These are phyloP conservation scores for Aspergillus wentii DNA, from an alignment of 495 filamentous ascomycete genomes.

Conservation along the genomic window DNA sequence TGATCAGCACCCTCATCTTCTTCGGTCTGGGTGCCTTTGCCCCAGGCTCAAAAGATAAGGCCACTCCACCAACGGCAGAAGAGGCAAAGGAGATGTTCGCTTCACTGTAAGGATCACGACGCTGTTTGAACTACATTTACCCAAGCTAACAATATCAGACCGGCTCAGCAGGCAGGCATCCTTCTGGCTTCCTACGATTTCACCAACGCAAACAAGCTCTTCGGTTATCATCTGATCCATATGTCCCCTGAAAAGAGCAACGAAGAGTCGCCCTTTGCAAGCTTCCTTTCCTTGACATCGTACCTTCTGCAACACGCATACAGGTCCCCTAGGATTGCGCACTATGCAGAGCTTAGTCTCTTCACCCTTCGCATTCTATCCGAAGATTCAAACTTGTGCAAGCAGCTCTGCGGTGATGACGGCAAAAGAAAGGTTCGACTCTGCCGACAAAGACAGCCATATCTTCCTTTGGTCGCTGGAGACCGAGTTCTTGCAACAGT, in stretches of 20 bases:
- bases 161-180: conserved; percentile 69
- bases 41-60: conserved; percentile 54
- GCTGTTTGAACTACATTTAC: not conserved
- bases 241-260: conserved; percentile 55
- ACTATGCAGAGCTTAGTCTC: conserved; percentile 79
- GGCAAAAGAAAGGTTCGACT: conserved; percentile 70
- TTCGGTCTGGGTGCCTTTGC: conserved; percentile 78
- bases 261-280: conserved; percentile 70
- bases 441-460: conserved; percentile 85
- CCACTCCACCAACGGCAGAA: conserved; percentile 55
- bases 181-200: conserved; percentile 91
- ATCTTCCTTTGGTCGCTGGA: conserved; percentile 67
- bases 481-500: conserved; percentile 68
- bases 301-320: conserved; percentile 94
- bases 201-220: conserved; percentile 89
- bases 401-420: conserved; percentile 79
- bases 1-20: conserved; percentile 74
- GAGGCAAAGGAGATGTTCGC: conserved; percentile 75
- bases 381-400: conserved; percentile 81
- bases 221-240: conserved; percentile 78
- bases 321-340: conserved; percentile 66
- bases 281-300: conserved; percentile 83
- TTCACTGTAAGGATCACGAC: conserved; percentile 45
- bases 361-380: conserved; percentile 81
- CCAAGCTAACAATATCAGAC: conserved; percentile 47